Evolutionary conservation across 768 basidiomycete genomes (phyloP).

Genomic region (Saitozyma podzolica): DNA sequence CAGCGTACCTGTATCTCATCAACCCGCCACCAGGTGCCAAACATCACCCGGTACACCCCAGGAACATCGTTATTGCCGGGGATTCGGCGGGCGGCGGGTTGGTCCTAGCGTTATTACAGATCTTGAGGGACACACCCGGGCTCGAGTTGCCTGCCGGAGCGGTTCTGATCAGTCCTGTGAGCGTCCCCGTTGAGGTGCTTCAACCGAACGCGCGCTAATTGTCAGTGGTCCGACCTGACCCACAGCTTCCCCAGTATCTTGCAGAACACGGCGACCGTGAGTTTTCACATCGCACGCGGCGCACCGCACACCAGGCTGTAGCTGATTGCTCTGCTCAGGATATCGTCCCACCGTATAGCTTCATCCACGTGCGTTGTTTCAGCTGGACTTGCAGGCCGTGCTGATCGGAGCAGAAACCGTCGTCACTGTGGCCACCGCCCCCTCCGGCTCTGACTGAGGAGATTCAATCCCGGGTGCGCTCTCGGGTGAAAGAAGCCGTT

Average conservation of each 20-base stretch:
- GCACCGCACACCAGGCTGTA: not conserved
- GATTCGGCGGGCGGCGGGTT: slow-evolving; percentile 93
- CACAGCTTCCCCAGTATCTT: slow-evolving; percentile 91
- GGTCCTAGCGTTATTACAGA: slow-evolving; percentile 75
- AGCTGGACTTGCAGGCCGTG: not conserved
- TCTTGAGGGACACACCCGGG: slow-evolving; percentile 71
- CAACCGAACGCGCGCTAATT: not conserved
- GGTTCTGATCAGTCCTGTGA: slow-evolving; percentile 89
- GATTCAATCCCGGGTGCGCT: slow-evolving; percentile 39
- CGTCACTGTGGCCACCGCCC: slow-evolving; percentile 54
- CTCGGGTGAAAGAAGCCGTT: slow-evolving; percentile 42
- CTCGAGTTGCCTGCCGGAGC: slow-evolving; percentile 84
- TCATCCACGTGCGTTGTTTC: slow-evolving; percentile 48
- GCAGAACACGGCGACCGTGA: slow-evolving; percentile 76
- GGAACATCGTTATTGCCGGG: slow-evolving; percentile 79
- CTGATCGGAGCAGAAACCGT: slow-evolving; percentile 45
- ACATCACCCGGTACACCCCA: slow-evolving; percentile 77
- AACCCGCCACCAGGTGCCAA: slow-evolving; percentile 75
- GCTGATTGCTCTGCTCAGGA: slow-evolving; percentile 59
- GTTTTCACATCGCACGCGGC: not conserved
- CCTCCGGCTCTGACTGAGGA: slow-evolving; percentile 48
- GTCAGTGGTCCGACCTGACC: slow-evolving; percentile 66
- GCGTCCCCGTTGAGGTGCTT: slow-evolving; percentile 32
- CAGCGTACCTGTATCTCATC: slow-evolving; percentile 87
- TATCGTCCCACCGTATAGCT: slow-evolving; percentile 57